These are phyloP conservation scores for Erodium maritimum DNA, from an alignment of 345 rosid species.

Conservation along the genomic window DNA sequence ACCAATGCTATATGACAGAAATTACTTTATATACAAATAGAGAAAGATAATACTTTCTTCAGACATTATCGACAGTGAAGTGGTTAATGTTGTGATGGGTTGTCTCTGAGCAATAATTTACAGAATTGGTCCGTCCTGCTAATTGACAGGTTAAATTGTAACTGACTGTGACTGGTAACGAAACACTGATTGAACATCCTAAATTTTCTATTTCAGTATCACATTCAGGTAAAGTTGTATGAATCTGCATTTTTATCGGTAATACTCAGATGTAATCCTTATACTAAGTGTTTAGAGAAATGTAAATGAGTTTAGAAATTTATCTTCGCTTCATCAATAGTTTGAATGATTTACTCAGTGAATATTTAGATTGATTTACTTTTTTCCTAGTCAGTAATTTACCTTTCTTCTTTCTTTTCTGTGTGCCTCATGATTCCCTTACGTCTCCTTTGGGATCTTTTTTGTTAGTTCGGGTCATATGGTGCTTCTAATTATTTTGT, in stretches of 20 bases:
- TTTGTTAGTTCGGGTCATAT: no score
- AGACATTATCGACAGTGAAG: conserved; percentile 10
- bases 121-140: background rate
- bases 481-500: no score
- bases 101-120: background rate
- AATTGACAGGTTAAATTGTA: background rate
- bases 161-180: background rate
- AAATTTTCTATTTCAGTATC: background rate
- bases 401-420: no score
- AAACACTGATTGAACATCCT: background rate
- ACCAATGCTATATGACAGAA: conserved; percentile 19
- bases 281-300: background rate
- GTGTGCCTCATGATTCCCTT: no score
- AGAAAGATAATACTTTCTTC: conserved; percentile 11
- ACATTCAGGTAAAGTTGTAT: background rate
- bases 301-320: no score
- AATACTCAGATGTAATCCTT: background rate
- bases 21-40: conserved; percentile 13
- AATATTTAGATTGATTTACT: no score
- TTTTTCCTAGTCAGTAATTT: no score
- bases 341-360: no score
- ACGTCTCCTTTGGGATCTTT: no score
- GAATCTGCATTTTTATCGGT: background rate
- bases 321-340: no score
- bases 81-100: background rate